Base-by-base conservation (phyloP, 306 rosid species). In the Datisca glomerata region DNA sequence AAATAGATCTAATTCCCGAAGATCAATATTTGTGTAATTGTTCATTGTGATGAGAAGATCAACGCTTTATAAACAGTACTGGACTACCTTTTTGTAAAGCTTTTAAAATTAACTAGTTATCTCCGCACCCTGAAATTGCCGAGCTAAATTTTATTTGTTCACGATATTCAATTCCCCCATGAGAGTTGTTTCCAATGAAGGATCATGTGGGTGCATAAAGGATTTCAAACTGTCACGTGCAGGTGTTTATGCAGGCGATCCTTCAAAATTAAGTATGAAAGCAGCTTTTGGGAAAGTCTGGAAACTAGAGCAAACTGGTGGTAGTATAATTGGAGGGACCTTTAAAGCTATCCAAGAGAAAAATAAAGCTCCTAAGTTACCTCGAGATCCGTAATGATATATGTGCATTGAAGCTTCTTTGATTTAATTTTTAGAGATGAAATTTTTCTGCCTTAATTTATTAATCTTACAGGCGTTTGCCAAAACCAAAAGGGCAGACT, bases 181-280 rank as follows among this genome's bases (percentile, higher is more conserved):
- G n/a, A n/a, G n/a, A n/a, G n/a, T n/a, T n/a, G n/a, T n/a, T n/a
- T n/a, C n/a, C n/a, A n/a, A n/a, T n/a, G n/a, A n/a, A n/a, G n/a
- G n/a, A n/a, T n/a, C n/a, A n/a, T n/a, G n/a, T n/a, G 32, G 37
- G 24, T 52, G 31, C 56, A 39, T 52, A 13, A 10, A 33, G 51
- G 22, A 49, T 47, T 49, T 49, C 46, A 33, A 27, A 31, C 7
- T 56, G 55, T 54, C 54, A 24, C 64, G 4, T 45, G 24, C 63
- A 89, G 98, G 98, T 49, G 98, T 89, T 53, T 89, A 89, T 68
- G 95, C 98, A 1, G 95, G 95, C 5, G 93, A 89, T 67, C 95
- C 98, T 84, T 75, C 98, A 53, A 84, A 89, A 47, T 65, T 89
- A 46, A 89, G 98, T 47, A 84, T 89, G 98, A 84, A 84, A 64